These are phyloP conservation scores for Penicillium canescens DNA, from an alignment of 495 filamentous ascomycete genomes.

Conservation along the genomic window DNA sequence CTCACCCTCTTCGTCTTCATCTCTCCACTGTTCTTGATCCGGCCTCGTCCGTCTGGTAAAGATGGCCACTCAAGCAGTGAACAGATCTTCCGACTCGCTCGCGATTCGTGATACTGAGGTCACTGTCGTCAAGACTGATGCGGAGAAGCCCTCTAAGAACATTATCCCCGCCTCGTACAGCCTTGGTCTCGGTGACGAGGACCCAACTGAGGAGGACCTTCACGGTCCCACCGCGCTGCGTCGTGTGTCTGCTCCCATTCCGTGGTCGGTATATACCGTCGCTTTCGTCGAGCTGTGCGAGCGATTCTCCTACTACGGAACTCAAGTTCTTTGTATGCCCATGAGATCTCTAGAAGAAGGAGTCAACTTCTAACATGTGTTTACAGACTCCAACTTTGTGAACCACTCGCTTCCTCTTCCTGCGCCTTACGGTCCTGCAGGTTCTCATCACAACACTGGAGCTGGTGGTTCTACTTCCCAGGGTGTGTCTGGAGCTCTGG, in stretches of 20 bases:
- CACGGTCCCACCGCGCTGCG: constrained; percentile 17
- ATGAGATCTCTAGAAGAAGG: neutral
- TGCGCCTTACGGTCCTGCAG: constrained; percentile 16
- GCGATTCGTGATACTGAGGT: constrained; percentile 10
- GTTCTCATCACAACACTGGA: constrained; percentile 23
- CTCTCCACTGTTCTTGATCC: neutral
- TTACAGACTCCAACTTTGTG: constrained; percentile 20
- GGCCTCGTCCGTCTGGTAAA: neutral
- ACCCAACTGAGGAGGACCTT: constrained; percentile 16
- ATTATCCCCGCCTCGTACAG: constrained; percentile 15
- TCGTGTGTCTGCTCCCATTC: constrained; percentile 25
- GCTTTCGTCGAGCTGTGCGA: constrained; percentile 30
- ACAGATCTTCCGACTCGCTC: constrained; percentile 8
- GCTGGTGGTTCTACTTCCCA: constrained; percentile 19
- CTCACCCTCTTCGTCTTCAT: neutral
- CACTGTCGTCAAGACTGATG: constrained; percentile 1
- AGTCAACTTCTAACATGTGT: neutral
- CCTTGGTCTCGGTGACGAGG: constrained; percentile 18
- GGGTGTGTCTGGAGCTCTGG: constrained; percentile 25
- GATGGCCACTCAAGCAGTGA: constrained; percentile 10
- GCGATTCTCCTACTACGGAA: constrained; percentile 30
- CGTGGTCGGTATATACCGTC: constrained; percentile 24
- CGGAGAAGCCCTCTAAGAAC: constrained; percentile 13
- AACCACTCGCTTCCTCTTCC: constrained; percentile 23
- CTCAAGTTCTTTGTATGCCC: constrained; percentile 20